Base-by-base conservation (phyloP, 208 protist species). In the Leishmania mexicana region DNA sequence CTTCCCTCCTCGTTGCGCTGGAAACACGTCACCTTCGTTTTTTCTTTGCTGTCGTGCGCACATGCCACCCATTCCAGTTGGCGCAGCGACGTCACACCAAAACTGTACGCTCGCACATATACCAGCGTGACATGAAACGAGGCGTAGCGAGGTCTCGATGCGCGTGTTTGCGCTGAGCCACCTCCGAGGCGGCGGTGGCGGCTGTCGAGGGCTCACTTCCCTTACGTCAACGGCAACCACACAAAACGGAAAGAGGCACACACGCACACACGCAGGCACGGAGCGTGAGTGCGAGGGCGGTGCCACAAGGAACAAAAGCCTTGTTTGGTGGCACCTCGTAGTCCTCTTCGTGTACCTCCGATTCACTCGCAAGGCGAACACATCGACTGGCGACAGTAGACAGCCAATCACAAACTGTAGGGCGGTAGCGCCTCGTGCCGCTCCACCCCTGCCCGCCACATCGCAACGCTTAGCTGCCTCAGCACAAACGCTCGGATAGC, bases 401-500 rank as follows among this genome's bases (percentile, higher is more conserved):
- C 19, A 3, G 21, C 38, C 64, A 15, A 24, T 28, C 38, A 38
- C 17, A 49, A 21, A 72, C 24, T 10, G 40, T 17, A 47, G 6
- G 11, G 40, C 21, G 21, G 45, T 53, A 51, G 35, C 42, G 45
- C 21, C 45, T 74, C 45, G 31, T 19, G 45, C 28, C 45, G 40
- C 19, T 2, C 2, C 28, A 21, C 70, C 28, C 1, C 28, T 19
- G 13, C 45, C 40, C 11, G 31, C 45, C 73, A 31, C 17, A 19
- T 60, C 53, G 24, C 21, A 13, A 38, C 21, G 40, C 28, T 45
- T n/a, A 6, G 13, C 49, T 35, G n/a, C 1, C 42, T 38, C 64
- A 80, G 54, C 80, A 13, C 45, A 83, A 28, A 8, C 84, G 80
- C 53, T 83, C 65, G 10, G 82, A 84, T 47, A 96, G 70, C 79